These are phyloP conservation scores for Didymella arachidicola DNA, from an alignment of 2,329 filamentous ascomycete species.

Conservation along the genomic window DNA sequence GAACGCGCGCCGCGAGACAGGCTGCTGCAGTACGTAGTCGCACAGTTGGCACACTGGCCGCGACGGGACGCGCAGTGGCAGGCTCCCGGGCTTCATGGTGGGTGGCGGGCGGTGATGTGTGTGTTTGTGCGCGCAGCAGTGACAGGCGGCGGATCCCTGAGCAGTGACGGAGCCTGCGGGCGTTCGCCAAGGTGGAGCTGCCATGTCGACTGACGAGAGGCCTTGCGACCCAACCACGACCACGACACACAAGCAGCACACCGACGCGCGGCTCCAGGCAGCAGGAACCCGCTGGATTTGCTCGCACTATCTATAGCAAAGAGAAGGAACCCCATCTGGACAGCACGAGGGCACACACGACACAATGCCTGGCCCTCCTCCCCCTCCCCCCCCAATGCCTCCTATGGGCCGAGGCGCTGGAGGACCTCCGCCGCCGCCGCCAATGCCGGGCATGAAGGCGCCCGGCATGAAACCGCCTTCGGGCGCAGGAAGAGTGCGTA, in stretches of 20 bases:
- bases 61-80: slow-evolving; percentile 40
- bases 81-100: slow-evolving; percentile 41
- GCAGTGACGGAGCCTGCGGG: slow-evolving; percentile 15
- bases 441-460: slow-evolving; percentile 47
- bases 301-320: neutral
- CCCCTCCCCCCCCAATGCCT: slow-evolving; percentile 50
- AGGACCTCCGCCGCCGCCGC: slow-evolving; percentile 48
- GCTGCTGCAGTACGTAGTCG: slow-evolving; percentile 43
- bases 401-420: slow-evolving; percentile 50
- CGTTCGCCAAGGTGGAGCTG: slow-evolving; percentile 14
- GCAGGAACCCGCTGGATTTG: slow-evolving; percentile 19
- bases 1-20: slow-evolving; percentile 40
- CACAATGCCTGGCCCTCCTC: slow-evolving; percentile 47
- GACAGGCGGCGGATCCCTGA: slow-evolving; percentile 3
- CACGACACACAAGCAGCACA: slow-evolving; percentile 29
- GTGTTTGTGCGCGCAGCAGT: neutral
- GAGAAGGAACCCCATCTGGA: neutral
- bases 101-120: slow-evolving; percentile 6
- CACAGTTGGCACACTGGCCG: slow-evolving; percentile 47
- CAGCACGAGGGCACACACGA: slow-evolving; percentile 23
- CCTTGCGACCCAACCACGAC: slow-evolving; percentile 21
- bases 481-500: slow-evolving; percentile 49
- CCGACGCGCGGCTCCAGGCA: slow-evolving; percentile 28
- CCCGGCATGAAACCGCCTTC: slow-evolving; percentile 41
- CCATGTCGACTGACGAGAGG: slow-evolving; percentile 10